Evolutionary conservation across 805 yeast species (phyloP), one percentile per base, ranked within the genome.

Genomic region (Ogataea haglerorum): DNA sequence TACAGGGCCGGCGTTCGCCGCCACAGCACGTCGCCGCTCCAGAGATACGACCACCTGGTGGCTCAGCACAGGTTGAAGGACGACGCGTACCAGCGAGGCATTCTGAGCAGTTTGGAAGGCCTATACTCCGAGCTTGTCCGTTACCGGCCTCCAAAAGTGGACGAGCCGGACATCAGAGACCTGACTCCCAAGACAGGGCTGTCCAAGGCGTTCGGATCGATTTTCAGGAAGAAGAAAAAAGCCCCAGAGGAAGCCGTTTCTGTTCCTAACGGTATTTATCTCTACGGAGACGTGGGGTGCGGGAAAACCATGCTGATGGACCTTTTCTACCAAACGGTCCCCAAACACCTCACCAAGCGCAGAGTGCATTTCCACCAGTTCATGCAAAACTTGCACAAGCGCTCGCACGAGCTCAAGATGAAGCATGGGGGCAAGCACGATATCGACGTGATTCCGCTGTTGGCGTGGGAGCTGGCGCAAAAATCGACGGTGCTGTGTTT

Each of bases 281-380:
- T 93, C 22, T 93, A 86, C 63, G 99, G 99, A 16, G 98, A 93
- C 61, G 99, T 93, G 30, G 99, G 99, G 2, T 90, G 98, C 63
- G 99, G 99, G 4, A 91, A 93, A 59, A 93, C 99, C 6, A 91
- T 93, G 97, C 69, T 93, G 45, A 91, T 93, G 98, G 98, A 93
- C 63, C 69, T 93, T 50, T 93, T 93, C 56, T 93, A 90, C 64
- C 69, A 77, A 15, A 87, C 96, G 0, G 75, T 91, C 13, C 97
- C 98, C 0, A 37, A 63, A 0, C 86, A 84, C 57, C 68, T 93
- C 43, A 75, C 91, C 10, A 88, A 89, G 56, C 75, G 71, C 52
- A 73, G 99, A 49, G 70, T 91, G 34, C 99, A 93, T 63, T 93
- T 93, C 70, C 99, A 93, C 63, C 95, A 89, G 52, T 93, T 93